Base-by-base conservation (phyloP, 2,329 filamentous ascomycete genomes). In the Trichoderma gracile region DNA sequence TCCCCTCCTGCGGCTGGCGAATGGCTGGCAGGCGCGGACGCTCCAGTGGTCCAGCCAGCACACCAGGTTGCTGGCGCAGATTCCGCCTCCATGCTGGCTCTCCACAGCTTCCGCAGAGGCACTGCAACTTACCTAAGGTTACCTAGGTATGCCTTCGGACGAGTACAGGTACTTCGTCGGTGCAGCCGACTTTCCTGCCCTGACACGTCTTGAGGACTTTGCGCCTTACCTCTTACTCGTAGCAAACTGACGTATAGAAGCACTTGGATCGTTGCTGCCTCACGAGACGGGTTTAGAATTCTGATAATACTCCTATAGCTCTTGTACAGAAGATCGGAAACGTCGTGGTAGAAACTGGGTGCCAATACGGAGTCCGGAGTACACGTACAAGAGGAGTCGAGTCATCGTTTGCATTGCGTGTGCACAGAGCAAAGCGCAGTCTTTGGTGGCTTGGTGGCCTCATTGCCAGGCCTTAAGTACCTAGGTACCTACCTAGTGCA, bases 41-140 rank as follows among this genome's bases (percentile, higher is more conserved):
- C 59, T 63, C 61, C 61, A 59, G 58, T 62, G 25, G 61, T 33
- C 61, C 55, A 59, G 54, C 61, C 50, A 49, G 61, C 53, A 23
- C 61, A 62, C 47, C 23, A 30, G 30, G 30, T 33, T 33, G 30
- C 30, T 33, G 49, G 59, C 50, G 45, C 54, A 59, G 61, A 58
- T 59, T 59, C 61, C 54, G 50, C 50, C 17, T 58, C 55, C 52
- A 58, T 50, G 50, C 61, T 45, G 50, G 42, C 17, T 58, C 62
- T 53, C 61, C 54, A 58, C 61, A 58, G 49, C 54, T 45, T 23
- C 55, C 55, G 49, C 38, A 25, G 49, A 43, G 50, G 21, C 50
- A 40, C 50, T 53, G 33, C 27, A 54, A 21, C 21, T 8, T 27
- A n/a, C n/a, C n/a, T n/a, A n/a, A n/a, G n/a, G n/a, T n/a, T n/a